These are phyloP conservation scores for Xylaria sp. DNA, from an alignment of 2,329 filamentous ascomycete species.

Conservation along the genomic window DNA sequence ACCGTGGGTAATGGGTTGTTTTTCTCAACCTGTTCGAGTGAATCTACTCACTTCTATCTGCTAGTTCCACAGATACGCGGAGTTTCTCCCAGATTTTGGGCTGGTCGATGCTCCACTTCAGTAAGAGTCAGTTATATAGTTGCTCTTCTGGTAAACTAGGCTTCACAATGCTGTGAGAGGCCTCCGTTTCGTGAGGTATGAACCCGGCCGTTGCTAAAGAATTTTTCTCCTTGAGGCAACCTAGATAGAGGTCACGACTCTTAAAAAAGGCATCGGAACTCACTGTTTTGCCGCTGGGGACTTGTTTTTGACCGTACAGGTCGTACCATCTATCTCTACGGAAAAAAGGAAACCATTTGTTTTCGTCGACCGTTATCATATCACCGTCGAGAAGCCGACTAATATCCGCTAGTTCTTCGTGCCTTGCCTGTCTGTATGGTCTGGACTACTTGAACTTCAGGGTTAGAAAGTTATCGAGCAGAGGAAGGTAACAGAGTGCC, in stretches of 20 bases:
- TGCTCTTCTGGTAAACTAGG: background rate
- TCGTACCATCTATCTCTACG: constrained; percentile 21
- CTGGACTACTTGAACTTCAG: background rate
- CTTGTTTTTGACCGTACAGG: no score
- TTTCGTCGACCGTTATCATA: constrained; percentile 19
- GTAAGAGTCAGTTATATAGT: background rate
- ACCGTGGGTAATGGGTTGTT: no score
- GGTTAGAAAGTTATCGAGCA: background rate
- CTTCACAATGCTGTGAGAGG: background rate
- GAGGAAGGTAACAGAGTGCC: background rate
- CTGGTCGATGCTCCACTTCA: constrained; percentile 16
- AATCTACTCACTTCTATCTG: constrained; percentile 16
- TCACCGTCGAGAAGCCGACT: background rate
- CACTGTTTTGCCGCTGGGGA: background rate
- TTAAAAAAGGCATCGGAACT: constrained; percentile 3
- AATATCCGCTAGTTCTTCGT: background rate
- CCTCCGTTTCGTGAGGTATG: no score
- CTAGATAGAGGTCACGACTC: background rate
- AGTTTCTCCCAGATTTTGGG: constrained; percentile 5
- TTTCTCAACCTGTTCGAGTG: no score
- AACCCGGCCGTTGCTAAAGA: background rate
- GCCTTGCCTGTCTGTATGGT: background rate
- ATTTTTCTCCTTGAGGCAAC: background rate
- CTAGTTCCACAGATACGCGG: constrained; percentile 1
- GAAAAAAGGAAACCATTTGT: constrained; percentile 14